Evolutionary conservation across 2,329 filamentous ascomycete genomes (phyloP), one percentile per base, ranked within the genome.

Genomic region (Harringtonia aguacate): DNA sequence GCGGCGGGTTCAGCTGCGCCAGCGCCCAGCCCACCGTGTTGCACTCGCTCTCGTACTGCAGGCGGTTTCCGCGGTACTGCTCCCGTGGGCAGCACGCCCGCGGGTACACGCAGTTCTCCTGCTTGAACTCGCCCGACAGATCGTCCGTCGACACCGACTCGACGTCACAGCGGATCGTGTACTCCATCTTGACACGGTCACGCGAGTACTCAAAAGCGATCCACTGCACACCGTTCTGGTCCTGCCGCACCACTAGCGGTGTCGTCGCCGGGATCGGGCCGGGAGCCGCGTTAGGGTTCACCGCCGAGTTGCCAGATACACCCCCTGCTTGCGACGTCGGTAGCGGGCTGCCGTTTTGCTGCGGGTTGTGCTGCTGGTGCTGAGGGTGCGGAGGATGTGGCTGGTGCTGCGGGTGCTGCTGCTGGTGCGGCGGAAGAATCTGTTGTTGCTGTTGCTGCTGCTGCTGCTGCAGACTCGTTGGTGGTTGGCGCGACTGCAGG

Each of bases 1-100:
- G 73, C 46, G 86, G 84, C 8, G 88, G 82, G 62, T 98, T 98
- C 43, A 98, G 69, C 58, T 97, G 84, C 3, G 92, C 92, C 53
- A 98, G 67, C 13, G 90, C 90, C 92, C 92, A 98, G n/a, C 92
- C 92, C n/a, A 98, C 92, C 1, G 88, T 87, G 66, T 98, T 98
- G 73, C 92, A 98, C 67, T 98, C 92, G 15, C 87, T 95, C 69
- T 98, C 92, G 63, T 98, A 98, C 54, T 92, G 85, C 53, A 95
- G 69, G 15, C 92, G 83, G 62, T 98, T 98, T 48, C 92, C 92
- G 48, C 89, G 84, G 70, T 98, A 98, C 60, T 94, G 84, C 47
- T 97, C 90, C 65, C 97, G 97, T 53, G 80, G 78, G 63, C 88
- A 94, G 70, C 89, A 95, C 4, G 92, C 92, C 48, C 92, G 79